phyloP scores from a whole-genome alignment of 2,329 filamentous ascomycete species.

The Zalaria obscura region DNA sequence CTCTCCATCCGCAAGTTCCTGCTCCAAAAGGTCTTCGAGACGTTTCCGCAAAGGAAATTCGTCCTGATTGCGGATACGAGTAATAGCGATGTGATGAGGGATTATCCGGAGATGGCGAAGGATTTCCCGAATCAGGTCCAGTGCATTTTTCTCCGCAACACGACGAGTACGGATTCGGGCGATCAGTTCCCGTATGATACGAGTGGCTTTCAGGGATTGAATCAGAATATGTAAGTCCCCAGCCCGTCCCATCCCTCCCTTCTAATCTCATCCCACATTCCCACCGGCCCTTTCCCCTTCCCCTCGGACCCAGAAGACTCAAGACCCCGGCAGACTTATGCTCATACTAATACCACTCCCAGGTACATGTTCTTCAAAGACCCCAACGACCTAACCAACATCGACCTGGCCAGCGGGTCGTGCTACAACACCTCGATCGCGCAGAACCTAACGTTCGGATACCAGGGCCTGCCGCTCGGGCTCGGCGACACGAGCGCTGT shows the following conservation, averaged over 20 bases:
- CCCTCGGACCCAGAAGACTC: too few relatives aligned
- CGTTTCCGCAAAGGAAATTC: slow-evolving; percentile 61
- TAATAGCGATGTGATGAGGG: slow-evolving; percentile 38
- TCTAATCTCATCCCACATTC: background rate
- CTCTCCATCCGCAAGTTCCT: slow-evolving; percentile 57
- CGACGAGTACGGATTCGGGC: slow-evolving; percentile 49
- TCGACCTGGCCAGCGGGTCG: slow-evolving; percentile 54
- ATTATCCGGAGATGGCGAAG: slow-evolving; percentile 42
- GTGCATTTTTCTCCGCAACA: slow-evolving; percentile 67
- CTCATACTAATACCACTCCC: background rate
- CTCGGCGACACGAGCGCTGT: slow-evolving; percentile 3
- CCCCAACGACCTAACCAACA: slow-evolving; percentile 50
- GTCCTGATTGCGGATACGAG: slow-evolving; percentile 63
- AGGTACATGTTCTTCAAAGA: slow-evolving; percentile 70
- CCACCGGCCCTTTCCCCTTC: too few relatives aligned
- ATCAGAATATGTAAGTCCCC: slow-evolving; percentile 28
- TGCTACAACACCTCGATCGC: slow-evolving; percentile 51
- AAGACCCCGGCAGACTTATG: too few relatives aligned
- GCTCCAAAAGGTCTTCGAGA: slow-evolving; percentile 58
- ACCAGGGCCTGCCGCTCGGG: slow-evolving; percentile 35
- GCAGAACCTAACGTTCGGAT: slow-evolving; percentile 59
- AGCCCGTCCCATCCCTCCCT: background rate
- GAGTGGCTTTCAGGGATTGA: slow-evolving; percentile 51
- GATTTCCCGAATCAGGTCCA: slow-evolving; percentile 58
- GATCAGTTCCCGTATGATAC: slow-evolving; percentile 68